A percentile compares a stretch with the other conserved stretches of the same genome.
Conservation (phyloP, 495 filamentous ascomycete species). For the Cladorrhinum samala region DNA sequence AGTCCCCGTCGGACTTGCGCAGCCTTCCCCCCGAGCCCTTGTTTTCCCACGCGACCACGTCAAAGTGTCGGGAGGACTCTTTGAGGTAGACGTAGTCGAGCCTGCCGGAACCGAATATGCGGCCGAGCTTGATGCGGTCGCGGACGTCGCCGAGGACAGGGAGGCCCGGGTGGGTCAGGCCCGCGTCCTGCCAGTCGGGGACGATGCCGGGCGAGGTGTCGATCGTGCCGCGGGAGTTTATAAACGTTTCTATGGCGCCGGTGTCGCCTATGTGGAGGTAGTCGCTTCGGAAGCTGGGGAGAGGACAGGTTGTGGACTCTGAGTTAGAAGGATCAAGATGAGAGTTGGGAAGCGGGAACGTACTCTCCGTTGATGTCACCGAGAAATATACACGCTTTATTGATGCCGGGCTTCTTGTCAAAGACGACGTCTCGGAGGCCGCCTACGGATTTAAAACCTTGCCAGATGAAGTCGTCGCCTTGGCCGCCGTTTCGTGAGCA, state of each 20-base stretch:
- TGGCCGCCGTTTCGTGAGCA: background rate
- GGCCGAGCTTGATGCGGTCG: conserved; percentile 16
- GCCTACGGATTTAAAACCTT: background rate
- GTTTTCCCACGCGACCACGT: background rate
- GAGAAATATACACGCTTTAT: background rate
- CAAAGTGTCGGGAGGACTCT: background rate
- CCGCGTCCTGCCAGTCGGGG: background rate
- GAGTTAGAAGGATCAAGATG: background rate
- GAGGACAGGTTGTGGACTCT: too few relatives aligned
- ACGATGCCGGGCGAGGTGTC: background rate
- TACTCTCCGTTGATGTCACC: background rate
- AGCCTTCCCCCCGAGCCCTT: conserved; percentile 3
- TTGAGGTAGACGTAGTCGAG: conserved; percentile 18
- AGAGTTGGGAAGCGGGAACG: background rate
- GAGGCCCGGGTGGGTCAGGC: background rate
- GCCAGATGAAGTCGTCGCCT: background rate
- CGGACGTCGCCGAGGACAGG: background rate
- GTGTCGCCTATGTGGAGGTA: background rate
- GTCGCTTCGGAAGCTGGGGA: background rate
- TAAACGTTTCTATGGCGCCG: background rate
- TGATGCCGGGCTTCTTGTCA: background rate
- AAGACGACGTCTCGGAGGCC: background rate
- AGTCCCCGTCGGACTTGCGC: conserved; percentile 14
- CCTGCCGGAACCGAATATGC: conserved; percentile 23
- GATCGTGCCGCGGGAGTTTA: background rate